Base-by-base conservation (phyloP, 306 rosid species). In the Vigna mungo region DNA sequence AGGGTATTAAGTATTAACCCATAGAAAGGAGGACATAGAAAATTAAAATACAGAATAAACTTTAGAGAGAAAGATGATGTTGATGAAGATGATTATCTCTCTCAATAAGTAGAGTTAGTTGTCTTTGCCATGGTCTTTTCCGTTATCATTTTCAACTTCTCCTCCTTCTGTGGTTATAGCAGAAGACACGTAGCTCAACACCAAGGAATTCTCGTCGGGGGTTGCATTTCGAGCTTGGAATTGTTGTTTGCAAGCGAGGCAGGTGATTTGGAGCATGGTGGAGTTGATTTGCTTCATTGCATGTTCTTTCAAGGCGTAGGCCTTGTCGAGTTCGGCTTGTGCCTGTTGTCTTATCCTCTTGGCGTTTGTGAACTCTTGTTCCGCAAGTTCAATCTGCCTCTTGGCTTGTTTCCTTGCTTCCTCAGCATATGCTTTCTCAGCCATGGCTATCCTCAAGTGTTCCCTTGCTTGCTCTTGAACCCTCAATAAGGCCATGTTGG, bases 261-360 rank as follows among this genome's bases (percentile, higher is more conserved):
- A 92, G n/a, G 99, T 96, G 84, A 96, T 86, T 76, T 92, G 98
- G 25, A 92, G 94, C 80, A 96, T 72, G 13, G 96, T 89, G 2
- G 98, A 96, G 79, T 88, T 91, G 53, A 96, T 85, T 78, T 87
- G 89, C 59, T 90, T 90, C 56, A 87, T 76, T 25, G 98, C 99
- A 49, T 87, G 91, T 34, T 88, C 88, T 75, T 92, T 92, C 43
- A 96, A 74, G 8, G 90, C 85, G 6, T 80, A 89, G 1, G 99
- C 99, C 72, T 81, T 92, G 72, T 92, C 97, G 4, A 92, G 77
- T 78, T 96, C 99, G 3, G 72, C 76, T 25, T 87, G 94, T 5
- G 99, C 99, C 67, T 92, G 96, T 46, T 90, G 97, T 51, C 98
- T 85, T 10, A 91, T 86, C 46, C 96, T 89, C 88, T 90, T 89